Evolutionary conservation across 768 basidiomycete species (phyloP), one percentile per base, ranked within the genome.

Genomic region (Neoboletus brunneissimus): DNA sequence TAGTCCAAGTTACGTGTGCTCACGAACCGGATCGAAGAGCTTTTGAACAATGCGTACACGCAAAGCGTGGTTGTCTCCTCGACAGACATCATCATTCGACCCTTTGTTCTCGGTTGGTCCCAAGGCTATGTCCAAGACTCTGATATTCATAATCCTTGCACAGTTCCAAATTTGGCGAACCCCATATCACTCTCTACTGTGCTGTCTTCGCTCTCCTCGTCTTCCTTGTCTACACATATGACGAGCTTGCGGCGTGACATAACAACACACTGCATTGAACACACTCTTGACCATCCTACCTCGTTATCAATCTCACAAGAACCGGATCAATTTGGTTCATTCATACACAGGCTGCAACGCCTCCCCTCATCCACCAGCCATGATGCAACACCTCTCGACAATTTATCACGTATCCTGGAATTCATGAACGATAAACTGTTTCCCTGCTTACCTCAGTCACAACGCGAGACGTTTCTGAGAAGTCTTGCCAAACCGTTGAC

Each of bases 241-340:
- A 67, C 79, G 6, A 82, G 78, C 45, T 72, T 92, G 23, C 82
- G 88, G 38, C 82, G 90, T 50, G 87, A 91, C 65, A 63, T 91
- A 22, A 74, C 76, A 18, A 62, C 76, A 1, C 75, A 84, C 62
- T 87, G 83, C 65, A 76, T 91, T 52, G 84, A 88, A 41, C 68
- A 75, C 56, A 64, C 84, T 40, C 76, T 89, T 50, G 77, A 74
- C 34, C 82, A 85, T 63, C 79, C 85, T 0, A 74, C 72, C 44
- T 75, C 74, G 22, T 60, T 86, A 29, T 65, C 73, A 1, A 60
- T 76, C 29, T 64, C 72, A 20, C 72, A 71, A 15, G 72, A 76
- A 45, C 61, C 71, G 23, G 66, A 72, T 53, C 60, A 65, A 31
- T 70, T 63, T 35, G 72, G 72, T 18, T 61, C 65, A 7, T 53